phyloP scores from a whole-genome alignment of 2,329 filamentous ascomycete species.

The Cladorrhinum sp. region DNA sequence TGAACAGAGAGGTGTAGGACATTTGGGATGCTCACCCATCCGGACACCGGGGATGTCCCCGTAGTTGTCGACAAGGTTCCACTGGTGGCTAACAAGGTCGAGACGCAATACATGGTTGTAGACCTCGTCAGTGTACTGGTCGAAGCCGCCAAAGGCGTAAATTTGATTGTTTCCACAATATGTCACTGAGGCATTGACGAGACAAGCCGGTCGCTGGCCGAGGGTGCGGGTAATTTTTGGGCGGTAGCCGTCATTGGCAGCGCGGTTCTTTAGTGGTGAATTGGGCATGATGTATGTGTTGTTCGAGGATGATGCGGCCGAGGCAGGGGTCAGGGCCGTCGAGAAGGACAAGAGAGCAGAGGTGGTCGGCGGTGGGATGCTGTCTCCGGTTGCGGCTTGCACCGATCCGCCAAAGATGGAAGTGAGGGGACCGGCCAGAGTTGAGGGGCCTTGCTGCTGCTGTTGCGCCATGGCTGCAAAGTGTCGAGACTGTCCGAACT shows the following conservation, averaged over 20 bases:
- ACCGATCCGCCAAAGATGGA: constrained; percentile 46
- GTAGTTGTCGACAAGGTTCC: constrained; percentile 97
- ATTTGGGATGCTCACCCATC: constrained; percentile 66
- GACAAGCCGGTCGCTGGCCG: constrained; percentile 81
- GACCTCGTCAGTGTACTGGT: constrained; percentile 97
- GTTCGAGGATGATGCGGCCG: constrained; percentile 53
- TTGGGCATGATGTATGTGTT: constrained; percentile 91
- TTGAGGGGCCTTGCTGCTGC: constrained; percentile 15
- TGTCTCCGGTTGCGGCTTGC: constrained; percentile 29
- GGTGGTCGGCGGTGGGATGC: constrained; percentile 25
- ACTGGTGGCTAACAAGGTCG: constrained; percentile 83
- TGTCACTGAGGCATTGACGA: constrained; percentile 98
- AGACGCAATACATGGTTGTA: constrained; percentile 95
- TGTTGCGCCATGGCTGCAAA: constrained; percentile 25
- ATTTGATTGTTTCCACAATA: constrained; percentile 97
- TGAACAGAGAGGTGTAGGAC: constrained; percentile 12
- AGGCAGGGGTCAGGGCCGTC: constrained; percentile 41
- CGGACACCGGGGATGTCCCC: constrained; percentile 95
- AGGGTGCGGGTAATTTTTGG: constrained; percentile 78
- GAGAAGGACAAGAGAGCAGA: constrained; percentile 25
- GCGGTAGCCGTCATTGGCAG: constrained; percentile 70
- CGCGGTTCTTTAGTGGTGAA: constrained; percentile 67
- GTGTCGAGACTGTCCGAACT: neutral
- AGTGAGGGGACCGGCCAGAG: constrained; percentile 22
- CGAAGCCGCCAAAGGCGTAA: constrained; percentile 96